Conservation (phyloP, 2,329 filamentous ascomycete species). For the Knufia petricola region DNA sequence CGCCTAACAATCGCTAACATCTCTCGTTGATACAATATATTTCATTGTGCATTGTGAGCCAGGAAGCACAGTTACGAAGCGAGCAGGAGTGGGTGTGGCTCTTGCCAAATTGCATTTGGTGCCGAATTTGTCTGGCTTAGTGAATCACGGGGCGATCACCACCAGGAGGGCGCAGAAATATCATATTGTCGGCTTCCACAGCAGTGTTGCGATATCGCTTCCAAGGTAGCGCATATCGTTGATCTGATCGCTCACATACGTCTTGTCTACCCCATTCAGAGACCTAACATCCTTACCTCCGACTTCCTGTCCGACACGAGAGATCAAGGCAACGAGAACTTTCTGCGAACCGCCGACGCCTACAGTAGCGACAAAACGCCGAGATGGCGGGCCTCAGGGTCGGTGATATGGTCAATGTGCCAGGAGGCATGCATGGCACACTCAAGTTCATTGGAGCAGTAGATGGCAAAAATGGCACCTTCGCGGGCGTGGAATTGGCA, state of each 20-base stretch:
- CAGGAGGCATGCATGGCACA: slow-evolving; percentile 76
- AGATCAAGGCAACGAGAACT: background rate
- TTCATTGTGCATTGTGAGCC: too few species aligned
- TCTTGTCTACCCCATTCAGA: too few species aligned
- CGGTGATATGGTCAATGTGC: slow-evolving; percentile 23
- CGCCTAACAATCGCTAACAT: too few species aligned
- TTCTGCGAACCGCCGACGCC: background rate
- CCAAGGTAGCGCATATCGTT: background rate
- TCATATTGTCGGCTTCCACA: slow-evolving; percentile 3
- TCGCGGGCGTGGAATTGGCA: slow-evolving; percentile 84
- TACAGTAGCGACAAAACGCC: background rate
- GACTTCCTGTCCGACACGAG: too few species aligned
- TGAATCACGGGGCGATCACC: too few species aligned
- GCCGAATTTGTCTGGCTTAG: too few species aligned
- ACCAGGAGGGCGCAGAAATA: too few species aligned
- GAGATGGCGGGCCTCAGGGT: slow-evolving; percentile 19
- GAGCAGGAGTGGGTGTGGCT: too few species aligned
- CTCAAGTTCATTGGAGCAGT: slow-evolving; percentile 84
- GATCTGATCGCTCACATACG: background rate
- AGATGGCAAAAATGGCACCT: slow-evolving; percentile 77
- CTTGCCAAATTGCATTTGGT: too few species aligned
- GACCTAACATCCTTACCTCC: too few species aligned
- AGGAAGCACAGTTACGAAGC: too few species aligned
- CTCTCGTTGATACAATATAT: too few species aligned
- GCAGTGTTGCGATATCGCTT: slow-evolving; percentile 1